Percentiles rank a stretch among this genome's conserved stretches.
Conservation (phyloP, 2,329 filamentous ascomycete species). For the Monilinia laxa region DNA sequence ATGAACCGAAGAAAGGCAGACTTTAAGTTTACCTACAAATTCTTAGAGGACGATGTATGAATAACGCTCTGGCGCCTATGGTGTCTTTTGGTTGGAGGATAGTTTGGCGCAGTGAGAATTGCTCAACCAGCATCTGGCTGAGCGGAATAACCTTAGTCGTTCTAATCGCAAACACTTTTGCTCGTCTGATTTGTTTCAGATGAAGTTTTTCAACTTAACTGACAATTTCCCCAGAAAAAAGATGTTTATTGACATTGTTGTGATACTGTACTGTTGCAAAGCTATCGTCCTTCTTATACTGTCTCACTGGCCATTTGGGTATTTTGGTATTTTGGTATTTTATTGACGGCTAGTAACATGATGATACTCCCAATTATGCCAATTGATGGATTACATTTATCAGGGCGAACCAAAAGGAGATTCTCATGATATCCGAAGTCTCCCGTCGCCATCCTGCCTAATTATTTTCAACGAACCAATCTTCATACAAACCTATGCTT, state of each 20-base stretch:
- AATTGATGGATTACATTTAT: constrained; percentile 10
- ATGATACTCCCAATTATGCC: not conserved
- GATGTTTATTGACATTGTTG: constrained; percentile 11
- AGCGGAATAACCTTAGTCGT: constrained; percentile 32
- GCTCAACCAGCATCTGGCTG: constrained; percentile 65
- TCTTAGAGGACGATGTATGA: constrained; percentile 88
- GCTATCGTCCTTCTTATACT: not conserved
- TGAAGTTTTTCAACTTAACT: constrained; percentile 23
- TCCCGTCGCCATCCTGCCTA: not conserved
- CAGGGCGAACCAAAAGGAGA: constrained; percentile 2
- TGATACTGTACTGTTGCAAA: not conserved
- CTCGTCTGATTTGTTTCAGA: constrained; percentile 30
- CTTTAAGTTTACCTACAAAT: constrained; percentile 98
- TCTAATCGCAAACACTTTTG: constrained; percentile 37
- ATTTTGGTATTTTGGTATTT: not conserved
- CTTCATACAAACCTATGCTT: not conserved
- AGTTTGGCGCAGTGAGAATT: constrained; percentile 57
- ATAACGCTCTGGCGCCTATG: constrained; percentile 59
- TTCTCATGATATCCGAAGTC: not conserved
- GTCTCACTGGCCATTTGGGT: not conserved
- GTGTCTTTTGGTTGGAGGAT: constrained; percentile 70
- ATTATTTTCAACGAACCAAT: not conserved
- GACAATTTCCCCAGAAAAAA: not conserved
- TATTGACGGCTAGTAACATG: not conserved
- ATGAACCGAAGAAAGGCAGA: constrained; percentile 98